phyloP scores from a whole-genome alignment of 2,329 filamentous ascomycete species.

The Fusarium verticillioides region DNA sequence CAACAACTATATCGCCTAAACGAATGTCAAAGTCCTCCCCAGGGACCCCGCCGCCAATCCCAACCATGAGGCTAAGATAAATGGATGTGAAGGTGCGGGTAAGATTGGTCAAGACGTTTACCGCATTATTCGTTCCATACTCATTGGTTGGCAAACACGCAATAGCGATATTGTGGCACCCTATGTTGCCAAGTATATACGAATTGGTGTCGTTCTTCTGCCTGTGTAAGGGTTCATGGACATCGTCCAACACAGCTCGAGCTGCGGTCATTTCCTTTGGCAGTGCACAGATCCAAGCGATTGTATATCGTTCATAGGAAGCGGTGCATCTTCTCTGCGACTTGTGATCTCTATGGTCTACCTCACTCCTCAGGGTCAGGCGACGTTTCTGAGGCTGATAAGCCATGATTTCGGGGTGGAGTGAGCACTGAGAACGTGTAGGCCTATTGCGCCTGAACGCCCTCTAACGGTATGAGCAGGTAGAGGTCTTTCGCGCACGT shows the following conservation, averaged over 20 bases:
- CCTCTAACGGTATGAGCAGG: fast-evolving
- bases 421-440: neutral
- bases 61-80: neutral
- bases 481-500: too few species aligned
- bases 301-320: neutral
- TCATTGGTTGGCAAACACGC: neutral
- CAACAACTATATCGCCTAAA: neutral
- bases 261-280: constrained; percentile 12
- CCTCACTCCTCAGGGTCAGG: fast-evolving
- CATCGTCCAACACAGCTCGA: constrained; percentile 3
- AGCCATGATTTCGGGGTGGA: neutral
- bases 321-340: fast-evolving
- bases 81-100: neutral
- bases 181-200: constrained; percentile 1
- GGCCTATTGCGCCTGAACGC: too few species aligned
- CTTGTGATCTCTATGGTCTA: fast-evolving
- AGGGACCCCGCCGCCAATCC: neutral
- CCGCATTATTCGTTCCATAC: neutral
- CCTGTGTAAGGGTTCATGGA: neutral
- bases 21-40: fast-evolving
- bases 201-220: neutral
- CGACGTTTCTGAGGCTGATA: neutral
- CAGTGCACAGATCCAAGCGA: constrained; percentile 24
- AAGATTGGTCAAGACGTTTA: neutral
- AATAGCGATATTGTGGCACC: neutral